Base-by-base conservation (phyloP, 208 protist species). In the Zelonia costaricensis region DNA sequence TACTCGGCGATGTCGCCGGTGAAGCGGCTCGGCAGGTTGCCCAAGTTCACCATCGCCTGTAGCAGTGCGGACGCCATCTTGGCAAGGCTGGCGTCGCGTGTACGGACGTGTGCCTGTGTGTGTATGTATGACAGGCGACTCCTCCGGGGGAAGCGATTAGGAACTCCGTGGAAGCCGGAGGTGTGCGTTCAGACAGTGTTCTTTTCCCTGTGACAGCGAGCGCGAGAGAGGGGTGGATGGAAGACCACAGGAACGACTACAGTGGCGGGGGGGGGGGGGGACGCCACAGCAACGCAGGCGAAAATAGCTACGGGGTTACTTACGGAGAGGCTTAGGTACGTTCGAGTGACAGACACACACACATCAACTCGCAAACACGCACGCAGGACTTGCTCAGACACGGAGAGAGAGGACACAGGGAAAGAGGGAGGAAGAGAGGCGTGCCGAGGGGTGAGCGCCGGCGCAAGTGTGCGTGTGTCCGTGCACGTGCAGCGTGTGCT, bases 21-120 rank as follows among this genome's bases (percentile, higher is more conserved):
- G 27, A 90, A 90, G 42, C 52, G 35, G 2, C 59, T 43, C 28
- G 76, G 75, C 46, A 86, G 56, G 16, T 62, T 59, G 39, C 55
- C 67, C 46, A 78, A 40, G 48, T 84, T 74, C 15, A 70, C 49
- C 30, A 84, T n/a, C 10, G 69, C 23, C 20, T 62, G 62, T 20
- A 84, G 23, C 6, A 74, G 23, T 2, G 45, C 15, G 7, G 27
- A 53, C 33, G 28, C 52, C 52, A 57, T 72, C 18, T 42, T 39
- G 1, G 18, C 4, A 22, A n/a, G 20, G 20, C 39, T 42, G 18
- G 13, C 18, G 51, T 42, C n/a, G 7, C 54, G 6, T 46, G 31
- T 69, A 48, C 22, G 27, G 12, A 22, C 20, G 10, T 48, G 27
- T 48, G 25, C 27, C 20, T 55, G 22, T 42, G 47, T 39, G 47